Base-by-base conservation (phyloP, 495 filamentous ascomycete species). In the Trichoderma gamsii region DNA sequence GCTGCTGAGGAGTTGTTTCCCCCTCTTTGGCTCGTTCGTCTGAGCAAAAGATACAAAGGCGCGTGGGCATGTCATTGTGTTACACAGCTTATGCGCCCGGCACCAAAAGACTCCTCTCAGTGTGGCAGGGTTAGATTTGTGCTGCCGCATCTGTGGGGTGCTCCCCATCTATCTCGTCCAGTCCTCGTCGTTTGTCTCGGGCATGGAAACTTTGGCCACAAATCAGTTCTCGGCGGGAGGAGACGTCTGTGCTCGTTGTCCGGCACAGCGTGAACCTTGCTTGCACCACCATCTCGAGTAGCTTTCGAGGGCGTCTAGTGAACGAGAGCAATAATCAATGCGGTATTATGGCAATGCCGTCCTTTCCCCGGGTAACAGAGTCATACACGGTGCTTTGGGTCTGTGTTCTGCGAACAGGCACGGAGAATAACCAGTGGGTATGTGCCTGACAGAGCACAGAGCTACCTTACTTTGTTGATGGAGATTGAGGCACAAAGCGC, bases 111-210 rank as follows among this genome's bases (percentile, higher is more conserved):
- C 49, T 52, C 18, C 49, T 52, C 49, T n/a, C 21, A 38, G 49
- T 52, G 49, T 52, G 49, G 49, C 49, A 52, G 49, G 18, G 1
- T 52, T 52, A 52, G 49, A 52, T 52, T 52, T 52, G 49, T 52
- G 49, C 49, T 52, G n/a, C 49, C 49, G 8, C 49, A 52, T 49
- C 49, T n/a, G 18, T 52, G 49, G 43, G 43, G 43, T 52, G 16
- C 49, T 23, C 49, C 18, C 49, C 16, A 52, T 52, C 18, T 52
- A 23, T 23, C n/a, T 52, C 18, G 49, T 52, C 18, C 49, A 52
- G 49, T 52, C 49, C 18, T 9, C 18, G 3, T n/a, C 49, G 49
- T 52, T 4, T 52, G 18, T n/a, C 49, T 38, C 7, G 49, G 49
- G 12, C 18, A 16, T 46, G 43, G 12, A 11, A 18, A 46, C 43